Evolutionary conservation across 768 basidiomycete genomes (phyloP), one percentile per base, ranked within the genome.

Genomic region (Tricholoma sp.): DNA sequence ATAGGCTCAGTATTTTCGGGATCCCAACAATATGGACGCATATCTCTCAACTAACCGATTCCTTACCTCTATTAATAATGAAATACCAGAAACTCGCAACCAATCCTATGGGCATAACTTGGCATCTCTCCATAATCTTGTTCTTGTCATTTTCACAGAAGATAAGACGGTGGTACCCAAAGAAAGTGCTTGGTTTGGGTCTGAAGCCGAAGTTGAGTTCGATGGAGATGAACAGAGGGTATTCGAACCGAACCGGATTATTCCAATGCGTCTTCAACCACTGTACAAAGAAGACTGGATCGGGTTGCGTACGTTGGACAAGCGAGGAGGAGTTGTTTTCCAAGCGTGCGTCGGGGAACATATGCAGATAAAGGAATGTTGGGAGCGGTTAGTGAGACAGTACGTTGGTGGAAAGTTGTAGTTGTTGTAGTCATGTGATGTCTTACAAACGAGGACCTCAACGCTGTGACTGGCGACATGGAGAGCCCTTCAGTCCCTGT

Each of bases 1-100:
- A 14, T 61, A 93, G 89, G 92, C 92, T 1, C 92, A 94, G 67
- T 94, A 94, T 66, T 94, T 78, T 71, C 85, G 92, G 21, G 91
- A 94, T 70, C 83, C 88, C 8, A 68, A 67, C 14, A 82, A 82
- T 41, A 70, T 89, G 29, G 74, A 74, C 5, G 65, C 69, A 1
- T 94, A 93, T 64, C 76, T 89, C 35, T 62, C 69, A 1, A 69
- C 80, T 2, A 88, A 84, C 67, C 75, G 73, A 50, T 94, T 93
- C 72, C 76, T 94, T 19, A 71, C 89, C 0, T 76, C 77, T 12
- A 83, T 94, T 70, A 94, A 94, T 74, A 92, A 91, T 65, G 92
- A 94, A 67, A 57, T 79, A n/a, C 64, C 74, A 12, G 76, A 68
- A 2, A 54, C 67, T 19, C 81, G 78, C 41, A 91, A 91, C 63